Percentiles rank a stretch among this genome's conserved stretches.
Conservation (phyloP, 169 alveolate genomes). For the Amoebophrya sp. region DNA sequence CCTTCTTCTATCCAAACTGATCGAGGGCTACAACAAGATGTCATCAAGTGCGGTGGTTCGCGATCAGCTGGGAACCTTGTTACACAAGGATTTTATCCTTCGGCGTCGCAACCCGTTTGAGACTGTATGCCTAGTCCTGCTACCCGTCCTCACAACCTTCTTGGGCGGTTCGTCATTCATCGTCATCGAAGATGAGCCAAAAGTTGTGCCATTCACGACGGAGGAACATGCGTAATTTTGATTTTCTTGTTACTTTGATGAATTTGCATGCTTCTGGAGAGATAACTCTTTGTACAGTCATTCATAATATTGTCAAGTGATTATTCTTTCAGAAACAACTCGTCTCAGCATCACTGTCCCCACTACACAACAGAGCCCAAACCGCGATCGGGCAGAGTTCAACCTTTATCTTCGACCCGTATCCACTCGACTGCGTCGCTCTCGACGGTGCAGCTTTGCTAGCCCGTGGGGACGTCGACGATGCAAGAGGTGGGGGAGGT, state of each 20-base stretch:
- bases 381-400: not conserved
- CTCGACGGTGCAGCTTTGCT: not conserved
- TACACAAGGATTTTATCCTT: not conserved
- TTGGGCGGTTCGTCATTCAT: not conserved
- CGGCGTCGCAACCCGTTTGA: not conserved
- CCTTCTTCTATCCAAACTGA: too few relatives aligned
- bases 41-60: too few relatives aligned
- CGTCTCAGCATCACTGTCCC: too few relatives aligned
- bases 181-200: not conserved
- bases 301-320: too few relatives aligned
- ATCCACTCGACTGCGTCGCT: not conserved
- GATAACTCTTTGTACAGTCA: not conserved
- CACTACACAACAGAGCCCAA: not conserved
- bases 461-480: not conserved
- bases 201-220: not conserved
- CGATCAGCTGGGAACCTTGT: not conserved
- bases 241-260: too few relatives aligned
- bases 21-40: too few relatives aligned
- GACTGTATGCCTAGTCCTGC: not conserved
- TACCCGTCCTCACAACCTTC: not conserved
- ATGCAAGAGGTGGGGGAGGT: not conserved
- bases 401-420: not conserved
- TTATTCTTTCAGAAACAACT: not conserved
- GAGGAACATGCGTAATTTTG: not conserved
- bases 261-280: not conserved